Evolutionary conservation across 2,329 filamentous ascomycete species (phyloP), one percentile per base, ranked within the genome.

Genomic region (Aureobasidium sp.): DNA sequence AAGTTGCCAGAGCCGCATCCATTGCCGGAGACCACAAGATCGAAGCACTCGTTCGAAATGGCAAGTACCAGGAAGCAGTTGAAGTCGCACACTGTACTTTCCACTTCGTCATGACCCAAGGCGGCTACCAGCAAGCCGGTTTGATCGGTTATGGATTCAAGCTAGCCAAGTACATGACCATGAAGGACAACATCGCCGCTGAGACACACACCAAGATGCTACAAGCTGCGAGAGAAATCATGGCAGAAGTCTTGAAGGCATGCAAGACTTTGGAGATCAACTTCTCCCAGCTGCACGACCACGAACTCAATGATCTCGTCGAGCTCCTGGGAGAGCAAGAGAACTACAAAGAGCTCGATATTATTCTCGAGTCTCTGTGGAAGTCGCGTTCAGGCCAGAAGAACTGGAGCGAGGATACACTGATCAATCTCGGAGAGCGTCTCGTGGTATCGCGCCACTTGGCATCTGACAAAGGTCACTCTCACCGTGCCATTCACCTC

Each of bases 401-500:
- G 49, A 74, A 71, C 50, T 80, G 78, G 78, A 72, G 75, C 2
- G 70, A 74, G 3, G 70, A 74, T 17, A 77, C 78, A 3, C 73
- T 82, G 22, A 76, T 82, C 62, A 76, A 76, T 67, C 78, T 82
- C 31, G 81, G 80, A n/a, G 78, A 78, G 45, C 75, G 77, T 14
- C 78, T 82, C 53, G 79, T 82, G 54, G 77, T 78, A 67, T 79
- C 79, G 1, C 79, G 79, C 53, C 82, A 80, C 72, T 76, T 79
- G 45, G 76, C 78, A 5, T 42, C 49, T n/a, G 14, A 44, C n/a
- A 33, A 49, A 35, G 76, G 76, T 44, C 72, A 77, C 49, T 74
- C 77, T 48, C 71, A 76, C 64, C 72, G 73, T 2, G 74, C 78
- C 12, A 74, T 78, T 45, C 73, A 74, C 56, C 76, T 83, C 1